These are phyloP conservation scores for Suhomyces guaymorum DNA, from an alignment of 1,139 yeast species.

Conservation along the genomic window DNA sequence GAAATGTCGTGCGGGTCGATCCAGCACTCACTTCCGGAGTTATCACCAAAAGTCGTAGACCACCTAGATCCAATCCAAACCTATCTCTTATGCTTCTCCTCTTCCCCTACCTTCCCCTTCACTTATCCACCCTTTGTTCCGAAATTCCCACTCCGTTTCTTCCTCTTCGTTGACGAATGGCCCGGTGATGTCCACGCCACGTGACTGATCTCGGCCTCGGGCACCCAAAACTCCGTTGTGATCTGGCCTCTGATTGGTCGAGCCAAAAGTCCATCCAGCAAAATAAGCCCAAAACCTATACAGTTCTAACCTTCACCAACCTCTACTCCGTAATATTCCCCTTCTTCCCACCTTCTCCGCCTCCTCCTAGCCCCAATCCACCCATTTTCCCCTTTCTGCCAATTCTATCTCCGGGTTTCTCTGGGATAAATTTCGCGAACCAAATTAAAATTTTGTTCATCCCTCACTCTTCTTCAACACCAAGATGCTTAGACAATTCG, in stretches of 20 bases:
- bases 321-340: not conserved
- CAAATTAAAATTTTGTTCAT: conserved; percentile 11
- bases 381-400: conserved; percentile 2
- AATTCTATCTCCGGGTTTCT: conserved; percentile 4
- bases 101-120: too few relatives aligned
- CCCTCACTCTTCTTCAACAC: conserved; percentile 13
- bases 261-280: not conserved
- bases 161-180: too few relatives aligned
- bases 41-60: too few relatives aligned
- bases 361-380: conserved; percentile 1
- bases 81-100: not conserved
- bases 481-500: conserved; percentile 47
- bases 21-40: too few relatives aligned
- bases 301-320: too few relatives aligned
- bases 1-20: too few relatives aligned
- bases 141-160: not conserved
- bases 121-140: not conserved
- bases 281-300: too few relatives aligned
- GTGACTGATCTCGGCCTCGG: conserved; percentile 9
- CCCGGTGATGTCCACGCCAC: too few relatives aligned
- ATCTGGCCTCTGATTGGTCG: conserved; percentile 9
- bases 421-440: conserved; percentile 9
- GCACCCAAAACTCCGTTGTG: conserved; percentile 5
- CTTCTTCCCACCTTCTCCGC: not conserved
- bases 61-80: too few relatives aligned